Percentiles rank a stretch among this genome's conserved stretches.
Conservation (phyloP, 495 filamentous ascomycete genomes). For the Xylaria longipes region DNA sequence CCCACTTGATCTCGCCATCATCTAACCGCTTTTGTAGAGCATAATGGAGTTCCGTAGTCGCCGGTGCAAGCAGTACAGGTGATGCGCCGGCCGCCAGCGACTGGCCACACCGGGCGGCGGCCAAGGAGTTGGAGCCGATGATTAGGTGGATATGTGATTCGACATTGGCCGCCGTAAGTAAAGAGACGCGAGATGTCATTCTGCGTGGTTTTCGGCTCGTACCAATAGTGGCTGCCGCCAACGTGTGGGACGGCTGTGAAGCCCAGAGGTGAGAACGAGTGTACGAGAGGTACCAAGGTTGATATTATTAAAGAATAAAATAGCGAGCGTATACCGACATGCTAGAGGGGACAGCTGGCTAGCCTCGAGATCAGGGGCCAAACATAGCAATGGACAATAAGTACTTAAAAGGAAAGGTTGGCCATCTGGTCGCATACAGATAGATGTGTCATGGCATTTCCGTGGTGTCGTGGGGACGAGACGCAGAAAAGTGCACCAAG, state of each 20-base stretch:
- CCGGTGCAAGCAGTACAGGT: constrained; percentile 82
- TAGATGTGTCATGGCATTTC: constrained; percentile 9
- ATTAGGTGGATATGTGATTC: constrained; percentile 83
- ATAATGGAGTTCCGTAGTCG: constrained; percentile 69
- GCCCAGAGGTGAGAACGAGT: not conserved
- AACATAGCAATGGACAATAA: not conserved
- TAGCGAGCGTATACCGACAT: not conserved
- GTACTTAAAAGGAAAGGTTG: not conserved
- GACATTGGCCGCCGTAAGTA: constrained; percentile 80
- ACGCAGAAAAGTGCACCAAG: constrained; percentile 14
- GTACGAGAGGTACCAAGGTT: not conserved
- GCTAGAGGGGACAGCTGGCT: not conserved
- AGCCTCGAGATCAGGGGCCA: too few relatives aligned
- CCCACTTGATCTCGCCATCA: constrained; percentile 72
- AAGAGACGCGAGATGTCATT: constrained; percentile 43
- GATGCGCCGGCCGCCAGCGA: constrained; percentile 86
- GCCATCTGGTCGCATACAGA: not conserved
- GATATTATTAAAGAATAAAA: not conserved
- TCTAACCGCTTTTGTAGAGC: constrained; percentile 75
- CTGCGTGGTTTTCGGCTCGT: not conserved
- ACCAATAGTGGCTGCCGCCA: not conserved
- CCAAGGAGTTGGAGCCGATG: constrained; percentile 84
- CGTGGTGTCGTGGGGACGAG: not conserved
- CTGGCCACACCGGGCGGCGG: constrained; percentile 78
- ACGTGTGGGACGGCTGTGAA: not conserved